Evolutionary conservation across 2,329 filamentous ascomycete species (phyloP), one percentile per base, ranked within the genome.

Genomic region (Onygenales sp.): DNA sequence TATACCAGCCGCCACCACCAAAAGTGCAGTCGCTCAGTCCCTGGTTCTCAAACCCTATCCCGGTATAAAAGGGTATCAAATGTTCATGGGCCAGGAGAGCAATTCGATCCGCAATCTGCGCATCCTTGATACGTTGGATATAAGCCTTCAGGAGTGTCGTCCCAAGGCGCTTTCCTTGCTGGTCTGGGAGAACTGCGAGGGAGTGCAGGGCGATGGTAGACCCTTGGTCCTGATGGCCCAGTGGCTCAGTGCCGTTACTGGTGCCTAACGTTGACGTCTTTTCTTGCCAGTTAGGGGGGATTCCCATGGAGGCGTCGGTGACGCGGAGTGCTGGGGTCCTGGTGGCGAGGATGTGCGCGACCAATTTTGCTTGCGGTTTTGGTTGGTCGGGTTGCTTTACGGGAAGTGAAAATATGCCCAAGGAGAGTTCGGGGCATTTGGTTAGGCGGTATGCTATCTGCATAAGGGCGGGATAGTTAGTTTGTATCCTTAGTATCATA

Each of bases 121-220:
- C 80, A 56, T 82, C 80, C 63, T 82, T 83, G 70, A 93, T 85
- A 51, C 87, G 80, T 66, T 91, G 84, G 53, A 91, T 77, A 64
- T 90, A 95, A 3, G 85, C 79, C 68, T 82, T 84, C 73, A 95
- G 76, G 55, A 94, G 72, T 17, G 85, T 82, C 58, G 80, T 83
- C 13, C 87, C 91, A 2, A 95, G 75, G 1, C 88, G 86, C 54
- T 83, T 82, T 36, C 81, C 77, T 59, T 93, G 88, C 54, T 89
- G 82, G 55, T 84, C 80, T 0, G 88, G 89, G 52, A 86, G 76
- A 5, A 95, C 84, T 14, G 87, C 88, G 5, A 96, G 77, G 0
- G 87, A 92, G 70, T 96, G 91, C 49, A 95, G 72, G 53, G 83
- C 88, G 53, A 95, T 78, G 0, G 88, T 94, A 43, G 82, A 73